Evolutionary conservation across 768 basidiomycete genomes (phyloP).

Genomic region (Boletus rubescentipes): DNA sequence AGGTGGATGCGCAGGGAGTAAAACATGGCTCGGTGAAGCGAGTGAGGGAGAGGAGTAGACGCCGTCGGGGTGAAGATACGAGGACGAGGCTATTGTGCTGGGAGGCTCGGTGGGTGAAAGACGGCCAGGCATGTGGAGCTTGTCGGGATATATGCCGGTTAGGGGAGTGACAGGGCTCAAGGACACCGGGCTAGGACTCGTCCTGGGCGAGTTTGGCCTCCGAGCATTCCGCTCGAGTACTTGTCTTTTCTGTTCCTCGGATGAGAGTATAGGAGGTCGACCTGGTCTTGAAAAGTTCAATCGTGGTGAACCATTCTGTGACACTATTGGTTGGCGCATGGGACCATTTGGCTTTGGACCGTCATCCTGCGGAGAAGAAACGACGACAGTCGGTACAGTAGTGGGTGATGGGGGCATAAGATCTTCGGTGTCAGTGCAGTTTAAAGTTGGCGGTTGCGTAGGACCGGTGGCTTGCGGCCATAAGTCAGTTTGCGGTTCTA

Average conservation of each 20-base stretch:
- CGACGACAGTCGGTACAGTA: conserved; percentile 52
- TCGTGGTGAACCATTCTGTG: conserved; percentile 30
- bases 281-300: conserved; percentile 68
- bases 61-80: conserved; percentile 21
- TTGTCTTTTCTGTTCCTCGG: conserved; percentile 40
- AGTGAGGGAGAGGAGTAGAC: conserved; percentile 16
- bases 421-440: conserved; percentile 10
- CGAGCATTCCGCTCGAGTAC: conserved; percentile 61
- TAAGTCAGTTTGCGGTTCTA: conserved; percentile 6
- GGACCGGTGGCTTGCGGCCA: conserved; percentile 15
- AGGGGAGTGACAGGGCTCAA: conserved; percentile 19
- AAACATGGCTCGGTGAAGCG: conserved; percentile 2
- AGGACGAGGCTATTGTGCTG: not conserved
- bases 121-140: not conserved
- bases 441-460: conserved; percentile 3
- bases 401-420: conserved; percentile 20
- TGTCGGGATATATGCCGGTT: conserved; percentile 19
- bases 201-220: conserved; percentile 35
- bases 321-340: conserved; percentile 43
- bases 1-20: conserved; percentile 35
- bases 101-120: not conserved
- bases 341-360: conserved; percentile 19
- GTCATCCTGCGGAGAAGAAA: conserved; percentile 45
- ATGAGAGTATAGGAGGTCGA: conserved; percentile 41
- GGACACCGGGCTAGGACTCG: conserved; percentile 5